Percentiles rank a stretch among this genome's conserved stretches.
These are phyloP conservation scores for Candida insectorum DNA, from an alignment of 805 yeast genomes.

Conservation along the genomic window DNA sequence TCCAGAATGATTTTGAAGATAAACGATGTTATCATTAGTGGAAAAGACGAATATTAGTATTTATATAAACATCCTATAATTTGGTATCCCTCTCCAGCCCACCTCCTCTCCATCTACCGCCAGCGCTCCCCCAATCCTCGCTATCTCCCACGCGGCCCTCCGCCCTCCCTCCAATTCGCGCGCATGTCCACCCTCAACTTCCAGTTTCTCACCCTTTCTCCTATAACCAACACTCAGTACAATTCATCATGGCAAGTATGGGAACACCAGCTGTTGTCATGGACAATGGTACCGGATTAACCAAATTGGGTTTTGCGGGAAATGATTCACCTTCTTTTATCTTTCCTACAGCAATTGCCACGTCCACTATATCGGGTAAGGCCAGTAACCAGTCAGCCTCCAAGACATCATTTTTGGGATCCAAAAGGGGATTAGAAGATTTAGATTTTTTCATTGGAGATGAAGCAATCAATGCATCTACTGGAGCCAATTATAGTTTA, in stretches of 20 bases:
- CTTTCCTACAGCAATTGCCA: constrained; percentile 94
- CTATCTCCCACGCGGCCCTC: not conserved
- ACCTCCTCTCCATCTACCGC: not conserved
- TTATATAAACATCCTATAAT: not conserved
- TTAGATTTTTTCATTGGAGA: constrained; percentile 93
- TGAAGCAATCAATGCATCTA: constrained; percentile 89
- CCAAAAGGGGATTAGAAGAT: constrained; percentile 89
- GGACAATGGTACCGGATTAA: constrained; percentile 98
- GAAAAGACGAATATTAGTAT: constrained; percentile 64
- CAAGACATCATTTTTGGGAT: constrained; percentile 33
- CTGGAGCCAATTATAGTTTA: constrained; percentile 82
- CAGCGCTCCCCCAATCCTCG: not conserved
- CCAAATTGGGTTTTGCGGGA: constrained; percentile 97
- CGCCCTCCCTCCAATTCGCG: not conserved
- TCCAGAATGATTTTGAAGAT: constrained; percentile 97
- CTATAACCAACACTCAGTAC: not conserved
- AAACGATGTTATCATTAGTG: constrained; percentile 91
- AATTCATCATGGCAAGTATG: constrained; percentile 56
- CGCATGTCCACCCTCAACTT: not conserved
- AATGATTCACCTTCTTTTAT: constrained; percentile 97
- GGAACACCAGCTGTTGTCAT: constrained; percentile 92
- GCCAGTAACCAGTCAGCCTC: constrained; percentile 40
- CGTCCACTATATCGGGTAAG: constrained; percentile 50
- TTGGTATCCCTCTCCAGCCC: not conserved
- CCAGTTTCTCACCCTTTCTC: not conserved